phyloP scores from a whole-genome alignment of 352 stramenopile species.

The Pythium oligandrum region DNA sequence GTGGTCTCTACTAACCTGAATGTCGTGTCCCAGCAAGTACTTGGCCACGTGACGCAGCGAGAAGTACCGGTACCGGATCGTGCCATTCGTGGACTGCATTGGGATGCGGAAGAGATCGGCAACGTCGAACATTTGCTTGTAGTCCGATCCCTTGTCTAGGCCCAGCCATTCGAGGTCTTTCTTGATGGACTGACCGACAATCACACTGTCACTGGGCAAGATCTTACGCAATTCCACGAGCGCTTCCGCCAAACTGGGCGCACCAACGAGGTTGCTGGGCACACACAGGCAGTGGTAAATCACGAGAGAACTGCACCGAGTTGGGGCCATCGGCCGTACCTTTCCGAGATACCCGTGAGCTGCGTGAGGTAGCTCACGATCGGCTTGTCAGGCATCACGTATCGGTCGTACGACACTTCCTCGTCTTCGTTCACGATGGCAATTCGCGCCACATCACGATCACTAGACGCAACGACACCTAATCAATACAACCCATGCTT shows the following conservation, averaged over 20 bases:
- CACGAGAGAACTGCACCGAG: conserved; percentile 2
- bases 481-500: background rate
- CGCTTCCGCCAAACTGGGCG: conserved; percentile 67
- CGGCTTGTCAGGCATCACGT: conserved; percentile 81
- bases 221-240: conserved; percentile 68
- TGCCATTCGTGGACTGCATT: conserved; percentile 66
- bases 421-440: conserved; percentile 87
- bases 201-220: conserved; percentile 78
- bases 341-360: conserved; percentile 82
- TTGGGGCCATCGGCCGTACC: conserved; percentile 22
- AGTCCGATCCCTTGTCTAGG: conserved; percentile 79
- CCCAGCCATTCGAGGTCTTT: conserved; percentile 91
- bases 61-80: conserved; percentile 82
- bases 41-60: conserved; percentile 81
- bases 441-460: conserved; percentile 88
- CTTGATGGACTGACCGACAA: conserved; percentile 91
- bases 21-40: conserved; percentile 73
- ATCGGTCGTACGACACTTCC: conserved; percentile 79
- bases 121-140: conserved; percentile 83
- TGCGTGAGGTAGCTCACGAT: conserved; percentile 91
- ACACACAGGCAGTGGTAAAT: background rate
- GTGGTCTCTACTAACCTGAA: conserved; percentile 33
- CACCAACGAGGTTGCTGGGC: conserved; percentile 52
- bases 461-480: conserved; percentile 29
- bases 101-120: conserved; percentile 80